A percentile compares a stretch with the other conserved stretches of the same genome.
Conservation (phyloP, 345 rosid species). For the Eucalyptus grandis region DNA sequence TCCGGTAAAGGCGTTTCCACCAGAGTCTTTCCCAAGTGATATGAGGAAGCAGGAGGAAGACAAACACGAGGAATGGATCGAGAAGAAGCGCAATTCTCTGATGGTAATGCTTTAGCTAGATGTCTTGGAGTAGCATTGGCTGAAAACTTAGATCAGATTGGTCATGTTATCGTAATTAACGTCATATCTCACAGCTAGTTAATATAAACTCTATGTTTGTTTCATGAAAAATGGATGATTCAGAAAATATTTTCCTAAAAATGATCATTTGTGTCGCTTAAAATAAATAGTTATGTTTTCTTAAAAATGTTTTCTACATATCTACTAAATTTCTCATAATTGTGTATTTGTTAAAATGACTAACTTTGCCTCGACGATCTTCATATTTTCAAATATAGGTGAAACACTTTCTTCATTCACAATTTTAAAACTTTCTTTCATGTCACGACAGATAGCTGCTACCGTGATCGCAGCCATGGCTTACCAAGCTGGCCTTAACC, state of each 20-base stretch:
- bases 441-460: background rate
- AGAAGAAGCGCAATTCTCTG: background rate
- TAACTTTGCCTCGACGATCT: background rate
- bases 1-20: accelerated
- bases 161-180: too few species aligned
- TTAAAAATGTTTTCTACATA: too few species aligned
- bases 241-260: too few species aligned
- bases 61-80: background rate
- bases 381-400: accelerated
- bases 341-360: background rate
- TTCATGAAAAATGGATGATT: background rate
- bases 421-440: too few species aligned
- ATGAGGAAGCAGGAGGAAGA: background rate
- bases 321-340: too few species aligned
- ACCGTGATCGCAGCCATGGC: background rate
- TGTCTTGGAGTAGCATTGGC: too few species aligned
- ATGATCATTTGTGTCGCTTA: accelerated
- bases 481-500: background rate
- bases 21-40: accelerated
- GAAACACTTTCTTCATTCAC: background rate
- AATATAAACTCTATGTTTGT: too few species aligned
- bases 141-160: too few species aligned
- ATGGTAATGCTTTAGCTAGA: background rate
- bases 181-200: accelerated
- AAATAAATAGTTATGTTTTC: too few species aligned